Conservation (phyloP, 2,329 filamentous ascomycete genomes). For the Lasiodiplodia gonubiensis region DNA sequence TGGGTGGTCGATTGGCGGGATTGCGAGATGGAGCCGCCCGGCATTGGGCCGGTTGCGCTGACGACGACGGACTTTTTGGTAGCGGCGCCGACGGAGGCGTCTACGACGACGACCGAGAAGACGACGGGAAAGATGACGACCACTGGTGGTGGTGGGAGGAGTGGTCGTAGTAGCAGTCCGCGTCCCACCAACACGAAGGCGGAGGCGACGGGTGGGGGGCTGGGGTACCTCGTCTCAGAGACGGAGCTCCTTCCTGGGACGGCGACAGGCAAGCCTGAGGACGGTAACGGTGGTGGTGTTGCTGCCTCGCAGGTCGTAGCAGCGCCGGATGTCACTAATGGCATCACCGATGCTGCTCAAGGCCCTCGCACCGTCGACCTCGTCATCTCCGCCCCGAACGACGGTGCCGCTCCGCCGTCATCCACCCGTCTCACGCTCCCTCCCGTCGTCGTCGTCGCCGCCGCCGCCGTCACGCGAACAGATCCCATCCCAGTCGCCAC, state of each 20-base stretch:
- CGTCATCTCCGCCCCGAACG: not conserved
- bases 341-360: too few species aligned
- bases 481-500: not conserved
- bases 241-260: not conserved
- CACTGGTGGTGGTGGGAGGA: too few species aligned
- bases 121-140: too few species aligned
- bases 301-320: too few species aligned
- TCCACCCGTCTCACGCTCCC: not conserved
- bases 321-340: too few species aligned
- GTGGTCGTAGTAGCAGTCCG: too few species aligned
- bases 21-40: not conserved
- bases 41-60: not conserved
- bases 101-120: not conserved
- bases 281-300: too few species aligned
- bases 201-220: too few species aligned
- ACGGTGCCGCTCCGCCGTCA: not conserved
- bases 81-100: not conserved
- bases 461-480: not conserved
- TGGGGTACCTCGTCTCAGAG: not conserved
- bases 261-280: not conserved
- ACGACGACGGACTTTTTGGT: not conserved
- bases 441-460: not conserved
- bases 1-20: not conserved
- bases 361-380: too few species aligned
- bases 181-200: too few species aligned